Evolutionary conservation across 2,329 filamentous ascomycete species (phyloP).

Genomic region (Pseudogymnoascus sp.): DNA sequence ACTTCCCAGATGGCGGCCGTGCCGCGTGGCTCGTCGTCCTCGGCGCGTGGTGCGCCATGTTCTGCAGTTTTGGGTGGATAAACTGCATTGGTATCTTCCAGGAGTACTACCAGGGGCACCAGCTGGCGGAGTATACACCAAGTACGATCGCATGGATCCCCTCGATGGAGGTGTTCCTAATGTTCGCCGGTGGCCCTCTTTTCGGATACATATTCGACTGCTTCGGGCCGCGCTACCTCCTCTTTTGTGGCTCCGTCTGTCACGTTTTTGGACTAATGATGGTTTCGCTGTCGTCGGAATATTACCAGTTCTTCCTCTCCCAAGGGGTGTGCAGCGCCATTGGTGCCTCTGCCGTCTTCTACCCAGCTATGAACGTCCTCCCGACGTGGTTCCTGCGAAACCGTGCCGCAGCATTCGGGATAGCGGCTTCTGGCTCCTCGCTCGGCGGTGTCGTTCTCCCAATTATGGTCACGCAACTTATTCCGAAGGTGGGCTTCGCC

Average conservation of each 20-base stretch:
- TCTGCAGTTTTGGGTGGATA: slow-evolving; percentile 43
- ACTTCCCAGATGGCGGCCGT: slow-evolving; percentile 45
- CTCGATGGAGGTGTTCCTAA: slow-evolving; percentile 45
- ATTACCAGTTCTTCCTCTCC: slow-evolving; percentile 43
- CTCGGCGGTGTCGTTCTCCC: slow-evolving; percentile 50
- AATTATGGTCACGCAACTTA: slow-evolving; percentile 49
- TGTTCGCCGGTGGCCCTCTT: slow-evolving; percentile 47
- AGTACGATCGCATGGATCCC: slow-evolving; percentile 56
- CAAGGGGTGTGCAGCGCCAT: slow-evolving; percentile 39
- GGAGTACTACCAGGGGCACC: slow-evolving; percentile 45
- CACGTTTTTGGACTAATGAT: slow-evolving; percentile 58
- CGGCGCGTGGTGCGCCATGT: slow-evolving; percentile 37
- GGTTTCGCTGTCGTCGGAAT: slow-evolving; percentile 45
- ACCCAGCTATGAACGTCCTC: slow-evolving; percentile 32
- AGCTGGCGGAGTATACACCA: slow-evolving; percentile 39
- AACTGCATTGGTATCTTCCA: slow-evolving; percentile 48
- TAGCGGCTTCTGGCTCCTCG: slow-evolving; percentile 40
- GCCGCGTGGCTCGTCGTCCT: slow-evolving; percentile 50
- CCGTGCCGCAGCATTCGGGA: slow-evolving; percentile 39
- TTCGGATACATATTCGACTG: slow-evolving; percentile 57
- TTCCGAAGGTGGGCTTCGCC: slow-evolving; percentile 42
- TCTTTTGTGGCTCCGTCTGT: slow-evolving; percentile 43
- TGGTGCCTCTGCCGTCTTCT: slow-evolving; percentile 39
- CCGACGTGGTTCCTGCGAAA: slow-evolving; percentile 42
- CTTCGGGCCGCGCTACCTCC: slow-evolving; percentile 49